These are phyloP conservation scores for Leptographium galeiforme DNA, from an alignment of 2,329 filamentous ascomycete species.

Conservation along the genomic window DNA sequence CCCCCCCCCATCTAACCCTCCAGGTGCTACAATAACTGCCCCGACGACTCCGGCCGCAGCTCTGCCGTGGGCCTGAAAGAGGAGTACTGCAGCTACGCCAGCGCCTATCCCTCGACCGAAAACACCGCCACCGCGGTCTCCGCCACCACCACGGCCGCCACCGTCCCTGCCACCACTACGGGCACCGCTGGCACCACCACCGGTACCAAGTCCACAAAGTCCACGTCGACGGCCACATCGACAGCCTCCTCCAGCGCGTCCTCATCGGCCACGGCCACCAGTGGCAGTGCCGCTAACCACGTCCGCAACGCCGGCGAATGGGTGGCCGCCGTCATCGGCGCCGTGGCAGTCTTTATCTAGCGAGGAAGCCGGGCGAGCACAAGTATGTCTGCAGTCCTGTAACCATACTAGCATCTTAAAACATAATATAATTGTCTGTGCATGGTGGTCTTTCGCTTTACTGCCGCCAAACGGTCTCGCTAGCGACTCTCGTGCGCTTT, in stretches of 20 bases:
- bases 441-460: too few relatives aligned
- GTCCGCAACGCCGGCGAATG: slow-evolving; percentile 18
- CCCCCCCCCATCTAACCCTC: background rate
- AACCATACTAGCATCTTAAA: too few relatives aligned
- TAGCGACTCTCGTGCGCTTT: background rate
- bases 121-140: slow-evolving; percentile 13
- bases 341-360: slow-evolving; percentile 19
- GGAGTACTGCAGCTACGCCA: slow-evolving; percentile 32
- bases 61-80: slow-evolving; percentile 23
- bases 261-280: slow-evolving; percentile 9
- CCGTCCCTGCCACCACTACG: slow-evolving; percentile 8
- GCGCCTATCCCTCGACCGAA: slow-evolving; percentile 24
- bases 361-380: too few relatives aligned
- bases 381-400: too few relatives aligned
- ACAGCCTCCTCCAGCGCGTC: slow-evolving; percentile 7
- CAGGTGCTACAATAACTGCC: slow-evolving; percentile 41
- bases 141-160: slow-evolving; percentile 11
- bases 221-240: slow-evolving; percentile 3
- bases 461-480: too few relatives aligned
- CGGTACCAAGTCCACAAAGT: slow-evolving; percentile 5
- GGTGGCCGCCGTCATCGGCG: slow-evolving; percentile 18
- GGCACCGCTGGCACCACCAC: slow-evolving; percentile 11
- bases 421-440: too few relatives aligned
- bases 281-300: slow-evolving; percentile 13
- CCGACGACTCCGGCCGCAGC: slow-evolving; percentile 27